Percentiles rank a stretch among this genome's conserved stretches.
Evolutionary conservation across 768 basidiomycete species (phyloP).

Genomic region (Suillus variegatus): DNA sequence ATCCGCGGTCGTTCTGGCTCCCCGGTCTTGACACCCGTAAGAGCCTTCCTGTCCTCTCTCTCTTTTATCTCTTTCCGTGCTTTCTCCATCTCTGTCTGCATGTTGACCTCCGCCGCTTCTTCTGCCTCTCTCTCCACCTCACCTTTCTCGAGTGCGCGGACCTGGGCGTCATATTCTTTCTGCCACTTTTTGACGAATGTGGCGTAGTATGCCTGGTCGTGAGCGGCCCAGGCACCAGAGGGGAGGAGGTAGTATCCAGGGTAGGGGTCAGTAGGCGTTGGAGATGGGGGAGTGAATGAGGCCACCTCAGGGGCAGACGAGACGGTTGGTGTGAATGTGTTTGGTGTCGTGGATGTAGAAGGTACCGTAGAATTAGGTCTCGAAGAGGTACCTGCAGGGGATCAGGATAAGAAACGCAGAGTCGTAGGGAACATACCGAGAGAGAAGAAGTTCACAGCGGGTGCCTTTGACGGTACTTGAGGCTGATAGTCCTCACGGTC

Average conservation of each 20-base stretch:
- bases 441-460: slow-evolving; percentile 68
- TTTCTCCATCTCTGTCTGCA: slow-evolving; percentile 73
- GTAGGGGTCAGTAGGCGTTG: slow-evolving; percentile 73
- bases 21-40: slow-evolving; percentile 61
- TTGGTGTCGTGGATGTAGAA: slow-evolving; percentile 11
- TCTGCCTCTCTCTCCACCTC: slow-evolving; percentile 50
- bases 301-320: slow-evolving; percentile 73
- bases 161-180: slow-evolving; percentile 66
- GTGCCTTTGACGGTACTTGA: slow-evolving; percentile 22
- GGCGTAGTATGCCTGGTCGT: slow-evolving; percentile 70
- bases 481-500: slow-evolving; percentile 35
- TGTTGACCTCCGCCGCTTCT: slow-evolving; percentile 62
- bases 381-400: slow-evolving; percentile 22
- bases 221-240: slow-evolving; percentile 75
- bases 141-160: slow-evolving; percentile 73
- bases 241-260: slow-evolving; percentile 88
- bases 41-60: slow-evolving; percentile 71
- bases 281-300: slow-evolving; percentile 71
- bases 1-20: slow-evolving; percentile 65
- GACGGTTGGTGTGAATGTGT: slow-evolving; percentile 25
- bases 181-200: slow-evolving; percentile 75
- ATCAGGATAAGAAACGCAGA: background rate
- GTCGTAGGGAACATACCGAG: slow-evolving; percentile 44
- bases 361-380: slow-evolving; percentile 4
- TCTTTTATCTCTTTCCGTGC: slow-evolving; percentile 76